Conservation (phyloP, 2,329 filamentous ascomycete species). For the Alternaria gansuensis region DNA sequence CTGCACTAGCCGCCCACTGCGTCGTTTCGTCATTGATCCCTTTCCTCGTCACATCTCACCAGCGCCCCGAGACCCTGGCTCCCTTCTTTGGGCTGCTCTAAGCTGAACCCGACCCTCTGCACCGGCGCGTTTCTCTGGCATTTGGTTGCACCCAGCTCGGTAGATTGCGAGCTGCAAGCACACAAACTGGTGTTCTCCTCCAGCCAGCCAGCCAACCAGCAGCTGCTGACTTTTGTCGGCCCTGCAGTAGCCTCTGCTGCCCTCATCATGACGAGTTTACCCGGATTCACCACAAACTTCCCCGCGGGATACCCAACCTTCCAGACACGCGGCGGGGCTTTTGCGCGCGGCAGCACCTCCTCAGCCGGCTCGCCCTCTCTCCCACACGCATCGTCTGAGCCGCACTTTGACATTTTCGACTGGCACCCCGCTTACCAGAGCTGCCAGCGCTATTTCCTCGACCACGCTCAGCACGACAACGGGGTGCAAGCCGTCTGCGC, state of each 20-base stretch:
- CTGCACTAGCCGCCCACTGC: conserved; percentile 14
- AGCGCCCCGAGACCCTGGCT: conserved; percentile 28
- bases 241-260: conserved; percentile 40
- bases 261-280: conserved; percentile 39
- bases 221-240: conserved; percentile 33
- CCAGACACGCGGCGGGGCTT: conserved; percentile 38
- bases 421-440: conserved; percentile 93
- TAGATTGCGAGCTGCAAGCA: conserved; percentile 30
- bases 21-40: conserved; percentile 33
- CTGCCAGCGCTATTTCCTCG: conserved; percentile 90
- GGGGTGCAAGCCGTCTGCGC: conserved; percentile 88
- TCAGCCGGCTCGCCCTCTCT: conserved; percentile 38
- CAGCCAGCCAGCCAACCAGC: conserved; percentile 30
- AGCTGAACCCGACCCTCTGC: conserved; percentile 13
- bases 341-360: conserved; percentile 38
- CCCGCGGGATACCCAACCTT: conserved; percentile 47
- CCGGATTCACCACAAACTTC: conserved; percentile 45
- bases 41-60: conserved; percentile 20
- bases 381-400: conserved; percentile 33
- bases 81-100: conserved; percentile 5
- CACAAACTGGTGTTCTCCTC: conserved; percentile 31
- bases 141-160: conserved; percentile 28
- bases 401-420: conserved; percentile 80
- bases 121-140: conserved; percentile 15
- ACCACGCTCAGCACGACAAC: conserved; percentile 84